Evolutionary conservation across 2,329 filamentous ascomycete genomes (phyloP), one percentile per base, ranked within the genome.

Genomic region (Aotearoamyces nothofagi): DNA sequence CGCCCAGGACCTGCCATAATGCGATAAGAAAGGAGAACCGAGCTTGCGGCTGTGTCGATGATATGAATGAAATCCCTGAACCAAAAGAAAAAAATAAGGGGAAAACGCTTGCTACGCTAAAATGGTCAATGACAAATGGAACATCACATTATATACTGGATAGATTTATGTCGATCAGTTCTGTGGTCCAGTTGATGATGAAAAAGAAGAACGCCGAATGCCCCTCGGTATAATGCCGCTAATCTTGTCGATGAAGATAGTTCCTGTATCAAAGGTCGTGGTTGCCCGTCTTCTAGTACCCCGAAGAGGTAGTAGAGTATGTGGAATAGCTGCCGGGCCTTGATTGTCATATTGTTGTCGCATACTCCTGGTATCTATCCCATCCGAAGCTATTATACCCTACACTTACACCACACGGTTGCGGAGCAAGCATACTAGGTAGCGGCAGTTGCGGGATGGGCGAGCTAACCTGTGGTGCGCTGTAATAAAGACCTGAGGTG

Each of bases 331-430:
- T 53, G 52, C 24, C 40, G 47, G 47, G 42, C 46, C 39, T 47
- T 70, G 64, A 56, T 70, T 69, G 64, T 80, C 79, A 94, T 63
- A 92, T 92, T 41, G 78, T 84, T 38, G 81, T 76, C 42, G 81
- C 68, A 53, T 86, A 92, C 54, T 87, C 81, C 49, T 80, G 78
- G 52, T 79, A 83, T 43, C 78, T 67, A 53, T 81, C 82, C 81
- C 83, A 93, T 43, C 79, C 81, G 52, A 92, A 92, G 39, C 74
- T 68, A 42, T 70, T 68, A 59, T 79, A 84, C 35, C 74, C 77
- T 36, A 75, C 63, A 49, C 76, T 77, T 33, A 84, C 71, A 44
- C 83, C 82, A 56, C 87, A 96, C 45, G 71, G 64, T 51, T 82
- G 82, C 36, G 78, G 74, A 44, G 80, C 69, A 36, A 93, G 62